Base-by-base conservation (phyloP, 1,284 basidiomycete genomes). In the Mycena sp. region DNA sequence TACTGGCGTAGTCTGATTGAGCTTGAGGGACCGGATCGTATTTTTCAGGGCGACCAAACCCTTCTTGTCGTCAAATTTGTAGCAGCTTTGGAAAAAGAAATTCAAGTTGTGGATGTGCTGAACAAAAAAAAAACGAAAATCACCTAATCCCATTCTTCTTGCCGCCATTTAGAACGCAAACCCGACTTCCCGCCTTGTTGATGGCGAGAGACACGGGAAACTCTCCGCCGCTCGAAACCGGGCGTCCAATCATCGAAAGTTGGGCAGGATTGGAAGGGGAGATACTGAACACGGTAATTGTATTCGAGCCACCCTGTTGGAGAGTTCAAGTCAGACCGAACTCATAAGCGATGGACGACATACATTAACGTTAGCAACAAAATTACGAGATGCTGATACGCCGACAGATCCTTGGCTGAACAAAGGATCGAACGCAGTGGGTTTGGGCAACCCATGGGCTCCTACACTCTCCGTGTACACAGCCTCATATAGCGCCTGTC, bases 111-210 rank as follows among this genome's bases (percentile, higher is more conserved):
- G 25, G 7, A 28, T 3, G 14, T 35, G 32, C 32, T 35, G 32
- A n/a, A n/a, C 10, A 38, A 7, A n/a, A 6, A 37, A 32, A 25
- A 28, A 79, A 73, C 43, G 69, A 73, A 71, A 77, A 83, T 69
- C 82, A 63, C 82, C 74, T 79, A 58, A 85, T 80, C 35, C 81
- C 79, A 65, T 83, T 83, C 26, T 80, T 72, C n/a, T 69, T 68
- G 10, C 84, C 84, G 23, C 81, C 80, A 67, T 85, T 85, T 28
- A 85, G 71, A 7, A 78, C 79, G 61, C 83, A 85, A 11, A 82
- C 72, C 29, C 69, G 73, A 41, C 69, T 75, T 6, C 80, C 80
- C 21, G 72, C 73, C 19, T 72, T 72, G 69, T 80, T 82, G 65
- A 83, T 77, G 2, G 80, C 78, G 7, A 84, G 61, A 0, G 82